Conservation (phyloP, 208 protist genomes). For the Leishmania major region DNA sequence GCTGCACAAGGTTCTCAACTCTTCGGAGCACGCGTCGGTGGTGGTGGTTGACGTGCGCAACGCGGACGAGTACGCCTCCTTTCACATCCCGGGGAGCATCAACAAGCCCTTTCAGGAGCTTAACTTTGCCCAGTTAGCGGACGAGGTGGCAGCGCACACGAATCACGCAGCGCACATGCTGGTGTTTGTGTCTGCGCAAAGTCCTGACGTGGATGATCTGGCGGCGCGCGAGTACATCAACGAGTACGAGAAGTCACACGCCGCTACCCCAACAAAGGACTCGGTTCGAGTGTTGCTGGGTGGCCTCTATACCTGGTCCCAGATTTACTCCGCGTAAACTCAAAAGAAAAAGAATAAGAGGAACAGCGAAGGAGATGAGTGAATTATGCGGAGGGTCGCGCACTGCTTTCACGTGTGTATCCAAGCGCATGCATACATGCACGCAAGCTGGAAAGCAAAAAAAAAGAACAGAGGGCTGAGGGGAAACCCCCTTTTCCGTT, state of each 20-base stretch:
- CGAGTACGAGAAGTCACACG: slow-evolving; percentile 28
- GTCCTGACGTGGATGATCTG: slow-evolving; percentile 58
- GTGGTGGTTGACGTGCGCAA: slow-evolving; percentile 45
- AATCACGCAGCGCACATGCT: slow-evolving; percentile 15
- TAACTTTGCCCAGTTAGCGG: slow-evolving; percentile 18
- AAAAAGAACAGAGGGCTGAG: not conserved
- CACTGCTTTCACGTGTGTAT: not conserved
- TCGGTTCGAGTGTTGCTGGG: slow-evolving; percentile 42
- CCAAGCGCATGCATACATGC: not conserved
- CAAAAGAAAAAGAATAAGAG: not conserved
- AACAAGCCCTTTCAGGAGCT: slow-evolving; percentile 50
- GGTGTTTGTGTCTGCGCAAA: slow-evolving; percentile 55
- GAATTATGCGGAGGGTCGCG: not conserved
- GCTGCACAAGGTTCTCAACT: slow-evolving; percentile 23
- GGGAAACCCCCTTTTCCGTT: not conserved
- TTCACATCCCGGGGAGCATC: slow-evolving; percentile 41
- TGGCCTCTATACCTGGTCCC: slow-evolving; percentile 35
- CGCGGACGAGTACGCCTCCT: slow-evolving; percentile 40
- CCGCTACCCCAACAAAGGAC: slow-evolving; percentile 8
- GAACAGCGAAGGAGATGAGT: not conserved
- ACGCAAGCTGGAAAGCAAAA: not conserved
- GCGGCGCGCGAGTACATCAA: slow-evolving; percentile 53
- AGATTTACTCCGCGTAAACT: slow-evolving; percentile 7
- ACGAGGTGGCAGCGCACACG: slow-evolving; percentile 4
- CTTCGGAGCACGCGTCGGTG: slow-evolving; percentile 1